These are phyloP conservation scores for Phylloporus sp. DNA, from an alignment of 768 basidiomycete genomes.

Conservation along the genomic window DNA sequence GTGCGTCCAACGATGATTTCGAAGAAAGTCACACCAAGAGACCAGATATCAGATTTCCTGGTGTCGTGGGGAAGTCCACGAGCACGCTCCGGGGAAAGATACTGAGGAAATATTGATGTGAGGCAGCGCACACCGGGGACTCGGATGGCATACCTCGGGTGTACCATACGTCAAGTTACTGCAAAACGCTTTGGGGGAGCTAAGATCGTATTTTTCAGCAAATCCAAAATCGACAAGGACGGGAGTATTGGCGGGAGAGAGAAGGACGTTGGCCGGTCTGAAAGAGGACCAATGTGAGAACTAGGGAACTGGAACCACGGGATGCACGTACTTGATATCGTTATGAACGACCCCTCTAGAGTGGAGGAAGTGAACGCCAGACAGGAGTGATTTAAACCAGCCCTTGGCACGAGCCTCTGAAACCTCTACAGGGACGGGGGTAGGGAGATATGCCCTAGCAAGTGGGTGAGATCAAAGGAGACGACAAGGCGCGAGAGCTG, in stretches of 20 bases:
- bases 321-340: slow-evolving; percentile 76
- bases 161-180: slow-evolving; percentile 88
- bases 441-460: slow-evolving; percentile 80
- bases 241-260: slow-evolving; percentile 73
- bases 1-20: slow-evolving; percentile 92
- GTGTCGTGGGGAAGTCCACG: slow-evolving; percentile 89
- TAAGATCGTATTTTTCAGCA: slow-evolving; percentile 77
- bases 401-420: slow-evolving; percentile 69
- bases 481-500: slow-evolving; percentile 30
- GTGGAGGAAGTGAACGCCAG: slow-evolving; percentile 82
- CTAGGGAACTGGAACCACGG: neutral
- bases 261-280: slow-evolving; percentile 90
- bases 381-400: slow-evolving; percentile 82
- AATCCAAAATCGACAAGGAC: slow-evolving; percentile 97
- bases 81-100: slow-evolving; percentile 90
- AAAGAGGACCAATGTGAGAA: neutral
- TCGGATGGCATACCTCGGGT: slow-evolving; percentile 61
- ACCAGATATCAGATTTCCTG: slow-evolving; percentile 84
- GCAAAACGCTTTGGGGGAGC: slow-evolving; percentile 64
- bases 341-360: slow-evolving; percentile 84
- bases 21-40: slow-evolving; percentile 88
- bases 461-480: slow-evolving; percentile 6
- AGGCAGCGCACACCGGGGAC: neutral
- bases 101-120: slow-evolving; percentile 41
- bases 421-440: slow-evolving; percentile 84